A percentile compares a stretch with the other conserved stretches of the same genome.
These are phyloP conservation scores for Rhizophagus prolifer DNA, from an alignment of 192 early-diverging fungal species.

Conservation along the genomic window DNA sequence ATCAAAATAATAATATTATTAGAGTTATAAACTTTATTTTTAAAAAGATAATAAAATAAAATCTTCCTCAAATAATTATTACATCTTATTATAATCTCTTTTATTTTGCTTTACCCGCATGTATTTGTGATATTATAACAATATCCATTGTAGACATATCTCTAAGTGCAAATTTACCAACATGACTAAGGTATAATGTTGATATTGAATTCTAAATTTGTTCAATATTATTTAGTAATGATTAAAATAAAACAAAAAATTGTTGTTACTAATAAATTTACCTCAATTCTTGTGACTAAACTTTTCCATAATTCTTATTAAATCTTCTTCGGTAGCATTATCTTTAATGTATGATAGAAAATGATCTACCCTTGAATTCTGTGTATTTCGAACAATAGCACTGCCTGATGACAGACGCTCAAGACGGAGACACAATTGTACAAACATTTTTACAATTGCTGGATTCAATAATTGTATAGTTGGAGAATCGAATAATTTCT, in stretches of 20 bases:
- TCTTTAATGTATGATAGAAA: conserved; percentile 44
- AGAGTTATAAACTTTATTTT: too few species aligned
- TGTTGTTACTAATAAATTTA: conserved; percentile 24
- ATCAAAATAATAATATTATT: too few species aligned
- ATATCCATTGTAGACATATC: conserved; percentile 61
- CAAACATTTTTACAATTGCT: conserved; percentile 46
- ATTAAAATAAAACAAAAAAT: neutral
- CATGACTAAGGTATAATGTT: conserved; percentile 55
- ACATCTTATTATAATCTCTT: neutral
- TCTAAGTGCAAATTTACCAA: conserved; percentile 58
- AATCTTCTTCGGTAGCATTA: conserved; percentile 52
- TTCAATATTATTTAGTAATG: neutral
- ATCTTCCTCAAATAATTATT: too few species aligned
- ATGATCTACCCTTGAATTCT: conserved; percentile 27
- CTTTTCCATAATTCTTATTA: conserved; percentile 52
- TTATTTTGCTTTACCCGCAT: conserved; percentile 36
- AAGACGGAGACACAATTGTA: conserved; percentile 56
- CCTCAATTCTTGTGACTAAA: conserved; percentile 60
- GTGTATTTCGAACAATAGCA: conserved; percentile 34
- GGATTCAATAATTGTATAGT: conserved; percentile 45
- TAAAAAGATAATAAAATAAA: too few species aligned
- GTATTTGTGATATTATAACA: conserved; percentile 63
- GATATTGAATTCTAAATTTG: conserved; percentile 61
- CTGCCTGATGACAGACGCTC: conserved; percentile 53
- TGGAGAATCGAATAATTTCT: conserved; percentile 33